Conservation (phyloP, 768 basidiomycete species). For the Suillus subluteus region DNA sequence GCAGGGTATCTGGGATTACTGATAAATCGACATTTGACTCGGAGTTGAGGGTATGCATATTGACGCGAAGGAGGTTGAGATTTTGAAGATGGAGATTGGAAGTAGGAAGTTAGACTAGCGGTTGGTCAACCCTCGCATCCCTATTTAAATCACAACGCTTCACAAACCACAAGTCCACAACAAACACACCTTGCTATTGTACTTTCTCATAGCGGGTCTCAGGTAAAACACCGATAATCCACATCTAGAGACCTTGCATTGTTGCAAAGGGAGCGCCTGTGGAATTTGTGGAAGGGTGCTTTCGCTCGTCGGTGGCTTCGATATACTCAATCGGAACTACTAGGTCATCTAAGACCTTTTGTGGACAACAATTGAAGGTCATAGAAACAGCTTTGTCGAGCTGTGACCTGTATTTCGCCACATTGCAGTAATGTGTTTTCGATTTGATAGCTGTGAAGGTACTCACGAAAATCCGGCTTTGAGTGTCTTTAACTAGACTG, state of each 20-base stretch:
- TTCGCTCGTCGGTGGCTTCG: background rate
- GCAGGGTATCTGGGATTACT: background rate
- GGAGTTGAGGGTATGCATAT: background rate
- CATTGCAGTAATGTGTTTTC: background rate
- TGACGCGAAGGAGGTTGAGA: background rate
- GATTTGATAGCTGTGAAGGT: background rate
- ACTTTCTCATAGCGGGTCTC: background rate
- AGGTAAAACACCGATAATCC: background rate
- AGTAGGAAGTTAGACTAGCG: background rate
- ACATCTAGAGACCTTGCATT: background rate
- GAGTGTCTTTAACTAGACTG: too few relatives aligned
- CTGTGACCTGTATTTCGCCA: background rate
- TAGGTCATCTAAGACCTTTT: background rate
- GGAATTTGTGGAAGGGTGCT: background rate
- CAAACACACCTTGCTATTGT: background rate
- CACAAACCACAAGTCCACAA: background rate
- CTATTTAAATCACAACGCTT: background rate
- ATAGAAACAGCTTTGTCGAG: background rate
- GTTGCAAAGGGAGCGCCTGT: background rate
- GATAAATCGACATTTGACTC: background rate
- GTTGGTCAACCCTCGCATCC: background rate
- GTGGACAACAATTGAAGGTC: background rate
- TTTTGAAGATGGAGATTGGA: background rate
- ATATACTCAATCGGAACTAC: too few relatives aligned
- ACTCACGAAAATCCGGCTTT: background rate